These are phyloP conservation scores for Candida oleophila DNA, from an alignment of 805 yeast species.

Conservation along the genomic window DNA sequence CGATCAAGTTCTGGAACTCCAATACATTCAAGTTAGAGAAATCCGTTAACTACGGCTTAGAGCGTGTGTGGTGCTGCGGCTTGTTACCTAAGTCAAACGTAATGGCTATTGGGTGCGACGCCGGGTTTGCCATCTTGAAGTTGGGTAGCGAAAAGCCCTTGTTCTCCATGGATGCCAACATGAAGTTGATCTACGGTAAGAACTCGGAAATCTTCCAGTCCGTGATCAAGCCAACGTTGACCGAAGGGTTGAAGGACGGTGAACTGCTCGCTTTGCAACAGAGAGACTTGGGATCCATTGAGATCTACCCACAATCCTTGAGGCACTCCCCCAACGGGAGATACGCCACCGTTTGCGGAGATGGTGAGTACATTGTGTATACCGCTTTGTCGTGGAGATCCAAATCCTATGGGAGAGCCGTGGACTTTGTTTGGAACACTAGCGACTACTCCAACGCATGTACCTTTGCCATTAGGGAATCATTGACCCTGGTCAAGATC, in stretches of 20 bases:
- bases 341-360: conserved; percentile 95
- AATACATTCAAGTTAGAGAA: conserved; percentile 92
- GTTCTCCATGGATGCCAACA: conserved; percentile 88
- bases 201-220: conserved; percentile 87
- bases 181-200: conserved; percentile 88
- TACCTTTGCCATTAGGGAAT: conserved; percentile 78
- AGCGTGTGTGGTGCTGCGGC: conserved; percentile 95
- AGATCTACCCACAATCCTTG: conserved; percentile 84
- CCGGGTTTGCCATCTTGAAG: conserved; percentile 85
- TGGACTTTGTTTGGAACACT: conserved; percentile 92
- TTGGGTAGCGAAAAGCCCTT: conserved; percentile 94
- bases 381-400: conserved; percentile 98
- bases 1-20: conserved; percentile 92
- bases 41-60: conserved; percentile 85
- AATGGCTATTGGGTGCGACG: conserved; percentile 91
- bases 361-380: conserved; percentile 94
- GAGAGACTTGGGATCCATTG: conserved; percentile 92
- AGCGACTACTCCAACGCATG: conserved; percentile 64
- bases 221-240: conserved; percentile 64
- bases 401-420: conserved; percentile 85
- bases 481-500: conserved; percentile 61
- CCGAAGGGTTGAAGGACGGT: conserved; percentile 73
- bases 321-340: conserved; percentile 96
- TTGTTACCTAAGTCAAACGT: conserved; percentile 69
- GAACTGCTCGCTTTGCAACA: conserved; percentile 73